Base-by-base conservation (phyloP, 208 protist genomes). In the Crithidia bombi region DNA sequence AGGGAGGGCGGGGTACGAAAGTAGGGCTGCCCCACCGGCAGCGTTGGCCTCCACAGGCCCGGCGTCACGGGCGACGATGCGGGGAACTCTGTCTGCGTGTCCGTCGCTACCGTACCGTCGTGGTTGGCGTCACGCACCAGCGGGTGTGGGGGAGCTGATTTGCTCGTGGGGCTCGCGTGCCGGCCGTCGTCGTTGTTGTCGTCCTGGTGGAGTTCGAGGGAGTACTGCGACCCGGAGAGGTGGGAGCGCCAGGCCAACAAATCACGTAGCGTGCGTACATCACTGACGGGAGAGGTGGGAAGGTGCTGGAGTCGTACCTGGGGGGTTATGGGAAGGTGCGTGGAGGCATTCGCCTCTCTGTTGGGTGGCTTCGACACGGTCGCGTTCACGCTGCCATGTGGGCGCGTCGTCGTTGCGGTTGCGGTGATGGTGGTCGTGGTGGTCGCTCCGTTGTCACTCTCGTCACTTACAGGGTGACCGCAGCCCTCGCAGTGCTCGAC, bases 181-280 rank as follows among this genome's bases (percentile, higher is more conserved):
- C 15, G 0, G n/a, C 32, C 14, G n/a, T 35, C 36, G 11, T 44
- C 21, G 2, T 35, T 19, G 51, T 33, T 10, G 43, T 15, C 11
- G 3, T 51, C 11, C 2, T 26, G 9, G 1, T 57, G 57, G 5
- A 28, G 12, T 14, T 49, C 49, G 28, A 23, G 7, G 11, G 59
- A 52, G 17, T 11, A 30, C 49, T 58, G 39, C 15, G 30, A 61
- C 4, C 26, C 50, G 1, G 69, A 62, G 9, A 74, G 58, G 51
- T 62, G 69, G 23, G 69, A 2, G 30, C 69, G 57, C 69, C 69
- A 74, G 14, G 33, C 35, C 17, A 74, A 12, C 2, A 74, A 47
- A 1, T 63, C 59, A 3, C 35, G 12, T 21, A 74, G 59, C 30
- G 69, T 74, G 10, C 55, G 52, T 0, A 74, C 59, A 25, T 74